These are phyloP conservation scores for Lodderomyces jiufengensis DNA, from an alignment of 1,139 yeast genomes.

Conservation along the genomic window DNA sequence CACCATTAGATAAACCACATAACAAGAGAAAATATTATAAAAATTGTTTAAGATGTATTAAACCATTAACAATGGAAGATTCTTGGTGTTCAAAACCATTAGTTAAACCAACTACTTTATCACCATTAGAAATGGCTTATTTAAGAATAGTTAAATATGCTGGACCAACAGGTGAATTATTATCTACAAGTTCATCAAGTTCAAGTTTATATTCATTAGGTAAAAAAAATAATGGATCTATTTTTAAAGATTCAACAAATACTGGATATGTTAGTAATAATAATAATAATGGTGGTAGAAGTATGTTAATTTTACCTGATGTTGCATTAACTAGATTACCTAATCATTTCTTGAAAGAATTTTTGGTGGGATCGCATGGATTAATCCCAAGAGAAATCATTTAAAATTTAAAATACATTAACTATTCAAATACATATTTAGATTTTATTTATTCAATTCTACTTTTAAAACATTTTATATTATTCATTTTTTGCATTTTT, in stretches of 20 bases:
- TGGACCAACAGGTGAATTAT: slow-evolving; percentile 19
- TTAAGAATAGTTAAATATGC: slow-evolving; percentile 22
- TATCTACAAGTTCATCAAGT: slow-evolving; percentile 34
- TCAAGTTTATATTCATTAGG: slow-evolving; percentile 23
- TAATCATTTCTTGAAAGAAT: slow-evolving; percentile 39
- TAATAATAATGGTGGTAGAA: background rate
- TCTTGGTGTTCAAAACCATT: slow-evolving; percentile 50
- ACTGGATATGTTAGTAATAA: slow-evolving; percentile 8
- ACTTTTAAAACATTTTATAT: too few relatives aligned
- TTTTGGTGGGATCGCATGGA: slow-evolving; percentile 40
- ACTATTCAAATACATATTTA: too few relatives aligned
- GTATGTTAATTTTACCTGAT: slow-evolving; percentile 21
- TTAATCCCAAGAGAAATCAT: slow-evolving; percentile 32
- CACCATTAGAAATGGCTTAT: slow-evolving; percentile 28
- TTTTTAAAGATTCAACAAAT: slow-evolving; percentile 6
- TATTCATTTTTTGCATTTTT: too few relatives aligned
- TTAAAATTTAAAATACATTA: too few relatives aligned
- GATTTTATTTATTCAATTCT: too few relatives aligned
- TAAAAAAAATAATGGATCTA: slow-evolving; percentile 15
- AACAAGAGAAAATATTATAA: slow-evolving; percentile 45
- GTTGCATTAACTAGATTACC: slow-evolving; percentile 31
- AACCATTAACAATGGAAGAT: slow-evolving; percentile 50
- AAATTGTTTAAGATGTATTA: slow-evolving; percentile 57
- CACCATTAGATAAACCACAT: slow-evolving; percentile 32
- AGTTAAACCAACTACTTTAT: slow-evolving; percentile 40